Conservation (phyloP, 768 basidiomycete species). For the Porphyrellus cyaneotinctus region DNA sequence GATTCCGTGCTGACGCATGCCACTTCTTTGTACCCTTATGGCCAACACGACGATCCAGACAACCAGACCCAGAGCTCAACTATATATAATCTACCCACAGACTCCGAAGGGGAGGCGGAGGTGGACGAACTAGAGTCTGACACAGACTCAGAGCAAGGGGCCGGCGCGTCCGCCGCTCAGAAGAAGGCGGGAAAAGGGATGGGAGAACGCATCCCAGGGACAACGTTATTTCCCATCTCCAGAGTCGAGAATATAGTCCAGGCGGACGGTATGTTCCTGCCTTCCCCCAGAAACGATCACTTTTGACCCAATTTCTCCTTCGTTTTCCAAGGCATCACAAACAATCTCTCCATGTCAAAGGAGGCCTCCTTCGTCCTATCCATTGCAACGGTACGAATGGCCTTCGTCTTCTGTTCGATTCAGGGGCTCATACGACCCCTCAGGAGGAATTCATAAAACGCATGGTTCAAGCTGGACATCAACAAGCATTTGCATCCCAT, state of each 20-base stretch:
- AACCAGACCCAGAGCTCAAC: constrained; percentile 22
- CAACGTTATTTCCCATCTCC: constrained; percentile 60
- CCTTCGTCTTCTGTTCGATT: neutral
- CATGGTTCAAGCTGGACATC: constrained; percentile 64
- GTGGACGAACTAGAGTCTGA: constrained; percentile 35
- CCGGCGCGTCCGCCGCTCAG: constrained; percentile 23
- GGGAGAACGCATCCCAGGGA: constrained; percentile 54
- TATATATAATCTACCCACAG: constrained; percentile 32
- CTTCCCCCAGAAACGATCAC: constrained; percentile 5
- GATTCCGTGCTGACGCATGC: constrained; percentile 30
- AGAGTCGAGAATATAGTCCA: constrained; percentile 75
- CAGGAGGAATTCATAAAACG: constrained; percentile 87
- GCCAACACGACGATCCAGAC: constrained; percentile 23
- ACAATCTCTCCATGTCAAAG: constrained; percentile 65
- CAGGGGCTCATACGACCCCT: constrained; percentile 11
- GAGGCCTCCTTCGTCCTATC: constrained; percentile 73
- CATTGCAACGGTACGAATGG: constrained; percentile 60
- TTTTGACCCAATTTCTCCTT: constrained; percentile 15
- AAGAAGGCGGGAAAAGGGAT: constrained; percentile 28
- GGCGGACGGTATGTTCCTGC: constrained; percentile 57
- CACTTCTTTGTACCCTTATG: constrained; percentile 32
- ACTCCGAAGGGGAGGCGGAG: constrained; percentile 33
- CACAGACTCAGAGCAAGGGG: constrained; percentile 28
- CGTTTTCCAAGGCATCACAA: constrained; percentile 47
- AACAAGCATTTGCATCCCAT: constrained; percentile 55